Conservation (phyloP, 139 green algal species). For the Chlorella sorokiniana region DNA sequence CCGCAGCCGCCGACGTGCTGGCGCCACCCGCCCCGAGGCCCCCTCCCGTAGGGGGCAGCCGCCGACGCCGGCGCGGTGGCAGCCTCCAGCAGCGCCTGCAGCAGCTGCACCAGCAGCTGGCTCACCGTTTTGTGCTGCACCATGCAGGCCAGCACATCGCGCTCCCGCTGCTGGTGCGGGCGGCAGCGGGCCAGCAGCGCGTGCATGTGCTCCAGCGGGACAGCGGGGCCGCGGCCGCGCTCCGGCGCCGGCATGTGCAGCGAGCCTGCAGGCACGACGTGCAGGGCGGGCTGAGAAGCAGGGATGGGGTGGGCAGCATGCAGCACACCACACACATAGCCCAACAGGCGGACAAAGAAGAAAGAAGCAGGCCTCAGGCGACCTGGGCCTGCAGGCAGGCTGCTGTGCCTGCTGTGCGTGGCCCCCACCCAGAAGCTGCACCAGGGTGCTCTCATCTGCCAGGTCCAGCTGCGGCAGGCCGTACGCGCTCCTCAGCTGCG, state of each 20-base stretch:
- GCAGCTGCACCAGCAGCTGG: not conserved
- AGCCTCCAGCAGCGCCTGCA: not conserved
- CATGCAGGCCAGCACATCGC: not conserved
- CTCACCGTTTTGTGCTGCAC: slow-evolving; percentile 2
- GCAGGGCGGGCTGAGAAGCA: not conserved
- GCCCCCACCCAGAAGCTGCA: slow-evolving; percentile 28
- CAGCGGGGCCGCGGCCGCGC: not conserved
- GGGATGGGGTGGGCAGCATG: not conserved
- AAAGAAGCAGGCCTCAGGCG: not conserved
- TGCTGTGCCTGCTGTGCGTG: not conserved
- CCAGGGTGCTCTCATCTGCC: not conserved
- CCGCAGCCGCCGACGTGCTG: not conserved
- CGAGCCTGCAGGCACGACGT: not conserved
- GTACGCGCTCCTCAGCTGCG: not conserved
- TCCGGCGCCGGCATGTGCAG: slow-evolving; percentile 1
- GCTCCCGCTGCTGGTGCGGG: slow-evolving; percentile 17
- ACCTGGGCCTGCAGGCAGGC: not conserved
- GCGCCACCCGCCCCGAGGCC: no score
- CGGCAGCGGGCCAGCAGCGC: slow-evolving; percentile 13
- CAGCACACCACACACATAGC: not conserved
- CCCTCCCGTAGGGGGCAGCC: not conserved
- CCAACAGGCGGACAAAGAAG: not conserved
- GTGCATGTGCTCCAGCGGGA: slow-evolving; percentile 21
- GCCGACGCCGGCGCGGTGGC: not conserved
- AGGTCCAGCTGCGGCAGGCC: slow-evolving; percentile 8